Evolutionary conservation across 345 rosid species (phyloP).

Genomic region (Boechera divaricarpa): DNA sequence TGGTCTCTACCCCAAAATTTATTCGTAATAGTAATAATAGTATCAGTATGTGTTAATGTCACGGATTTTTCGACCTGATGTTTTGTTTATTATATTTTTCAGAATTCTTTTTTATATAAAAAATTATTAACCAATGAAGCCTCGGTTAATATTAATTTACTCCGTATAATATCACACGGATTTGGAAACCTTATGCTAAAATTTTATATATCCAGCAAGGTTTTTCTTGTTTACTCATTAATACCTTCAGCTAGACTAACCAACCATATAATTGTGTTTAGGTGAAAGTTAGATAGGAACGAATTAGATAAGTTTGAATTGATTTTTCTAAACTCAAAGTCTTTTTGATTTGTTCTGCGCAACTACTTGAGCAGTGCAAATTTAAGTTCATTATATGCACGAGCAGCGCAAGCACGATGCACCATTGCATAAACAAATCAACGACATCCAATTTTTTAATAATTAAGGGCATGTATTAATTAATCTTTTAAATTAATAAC

Average conservation of each 20-base stretch:
- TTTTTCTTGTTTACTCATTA: background rate
- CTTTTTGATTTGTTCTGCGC: background rate
- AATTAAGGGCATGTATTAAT: background rate
- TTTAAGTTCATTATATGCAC: constrained; percentile 25
- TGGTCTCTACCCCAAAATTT: constrained; percentile 11
- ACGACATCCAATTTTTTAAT: background rate
- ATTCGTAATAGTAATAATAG: background rate
- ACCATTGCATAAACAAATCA: constrained; percentile 11
- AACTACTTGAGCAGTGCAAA: background rate
- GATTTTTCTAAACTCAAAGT: background rate
- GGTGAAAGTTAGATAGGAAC: constrained; percentile 38
- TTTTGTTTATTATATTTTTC: background rate
- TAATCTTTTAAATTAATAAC: background rate
- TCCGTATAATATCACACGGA: background rate
- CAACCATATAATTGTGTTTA: constrained; percentile 17
- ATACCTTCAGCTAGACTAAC: constrained; percentile 8
- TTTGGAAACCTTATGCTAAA: background rate
- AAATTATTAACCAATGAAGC: background rate
- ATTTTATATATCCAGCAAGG: background rate
- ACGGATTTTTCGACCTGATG: constrained; percentile 20
- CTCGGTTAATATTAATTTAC: constrained; percentile 7
- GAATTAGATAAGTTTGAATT: constrained; percentile 5
- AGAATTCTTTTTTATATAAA: background rate
- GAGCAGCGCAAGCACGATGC: constrained; percentile 23
- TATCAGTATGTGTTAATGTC: constrained; percentile 1